Evolutionary conservation across 257 asterid genomes (phyloP), one percentile per base, ranked within the genome.

Genomic region (Ocimum tenuiflorum): DNA sequence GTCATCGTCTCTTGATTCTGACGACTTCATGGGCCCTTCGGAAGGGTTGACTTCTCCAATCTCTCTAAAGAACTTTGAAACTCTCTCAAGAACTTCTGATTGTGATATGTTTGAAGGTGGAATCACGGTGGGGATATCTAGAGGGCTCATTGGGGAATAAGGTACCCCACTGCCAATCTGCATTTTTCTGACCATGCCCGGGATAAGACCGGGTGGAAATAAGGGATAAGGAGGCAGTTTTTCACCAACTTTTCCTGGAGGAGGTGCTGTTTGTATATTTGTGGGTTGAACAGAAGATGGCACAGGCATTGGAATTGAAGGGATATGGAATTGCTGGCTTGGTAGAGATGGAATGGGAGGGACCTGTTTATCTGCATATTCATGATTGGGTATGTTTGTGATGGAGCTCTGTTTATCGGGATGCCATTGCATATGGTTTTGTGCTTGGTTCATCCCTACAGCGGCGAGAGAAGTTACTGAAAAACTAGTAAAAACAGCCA

Each of bases 141-240:
- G 82, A 65, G 97, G 96, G 86, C 97, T 89, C 84, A 94, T 78
- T 19, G 97, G 92, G 49, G 96, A 94, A 75, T 94, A 94, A 29
- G 99, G 99, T 35, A 94, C 99, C 54, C 99, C 99, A 73, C 97
- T 94, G 48, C 99, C 99, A 49, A 94, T 90, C 83, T 90, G 99
- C 99, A 94, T 90, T 71, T 94, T 94, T 41, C 97, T 64, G 36
- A 94, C 96, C 99, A 94, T 94, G 50, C 99, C 97, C 0, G 99
- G 99, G 41, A 94, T 94, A 33, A 94, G 96, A 63, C 96, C 99
- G 0, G 99, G 99, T 0, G 99, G 99, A 51, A 94, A 94, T 66
- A 94, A 63, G 46, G 99, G 97, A 45, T 94, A 88, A 0, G 95
- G 83, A 9, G 96, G 97, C 38, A 80, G 77, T 70, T 90, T 94